These are phyloP conservation scores for Aspergillus persii DNA, from an alignment of 2,329 filamentous ascomycete species.

Conservation along the genomic window DNA sequence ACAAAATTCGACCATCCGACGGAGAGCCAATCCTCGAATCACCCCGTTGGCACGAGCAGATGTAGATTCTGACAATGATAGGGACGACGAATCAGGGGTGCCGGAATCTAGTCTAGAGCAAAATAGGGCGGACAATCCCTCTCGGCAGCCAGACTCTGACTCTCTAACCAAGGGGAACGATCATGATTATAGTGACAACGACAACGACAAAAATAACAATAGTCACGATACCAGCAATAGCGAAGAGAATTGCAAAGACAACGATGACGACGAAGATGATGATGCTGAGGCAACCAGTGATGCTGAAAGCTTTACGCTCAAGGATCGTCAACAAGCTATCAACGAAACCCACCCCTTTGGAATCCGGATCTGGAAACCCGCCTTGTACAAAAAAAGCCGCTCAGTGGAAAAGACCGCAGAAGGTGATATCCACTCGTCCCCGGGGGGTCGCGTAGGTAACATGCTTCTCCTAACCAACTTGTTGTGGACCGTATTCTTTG, in stretches of 20 bases:
- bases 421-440: slow-evolving; percentile 93
- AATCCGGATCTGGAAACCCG: slow-evolving; percentile 98
- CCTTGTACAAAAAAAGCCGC: slow-evolving; percentile 93
- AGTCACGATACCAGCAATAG: slow-evolving; percentile 34
- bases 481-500: slow-evolving; percentile 86
- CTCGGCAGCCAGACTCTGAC: slow-evolving; percentile 18
- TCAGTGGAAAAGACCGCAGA: slow-evolving; percentile 96
- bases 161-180: slow-evolving; percentile 28
- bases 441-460: slow-evolving; percentile 78
- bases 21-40: slow-evolving; percentile 34
- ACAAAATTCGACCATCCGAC: slow-evolving; percentile 41
- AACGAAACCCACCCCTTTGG: slow-evolving; percentile 98
- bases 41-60: slow-evolving; percentile 35
- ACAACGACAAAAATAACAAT: slow-evolving; percentile 52
- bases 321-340: slow-evolving; percentile 94
- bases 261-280: slow-evolving; percentile 47
- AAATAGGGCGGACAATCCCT: slow-evolving; percentile 19
- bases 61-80: slow-evolving; percentile 39
- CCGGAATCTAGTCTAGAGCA: slow-evolving; percentile 28
- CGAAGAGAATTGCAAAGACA: slow-evolving; percentile 48
- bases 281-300: slow-evolving; percentile 77
- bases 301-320: slow-evolving; percentile 95
- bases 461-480: slow-evolving; percentile 88
- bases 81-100: slow-evolving; percentile 37
- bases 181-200: slow-evolving; percentile 28